Evolutionary conservation across 306 rosid genomes (phyloP).

Genomic region (Gillenia trifoliata): DNA sequence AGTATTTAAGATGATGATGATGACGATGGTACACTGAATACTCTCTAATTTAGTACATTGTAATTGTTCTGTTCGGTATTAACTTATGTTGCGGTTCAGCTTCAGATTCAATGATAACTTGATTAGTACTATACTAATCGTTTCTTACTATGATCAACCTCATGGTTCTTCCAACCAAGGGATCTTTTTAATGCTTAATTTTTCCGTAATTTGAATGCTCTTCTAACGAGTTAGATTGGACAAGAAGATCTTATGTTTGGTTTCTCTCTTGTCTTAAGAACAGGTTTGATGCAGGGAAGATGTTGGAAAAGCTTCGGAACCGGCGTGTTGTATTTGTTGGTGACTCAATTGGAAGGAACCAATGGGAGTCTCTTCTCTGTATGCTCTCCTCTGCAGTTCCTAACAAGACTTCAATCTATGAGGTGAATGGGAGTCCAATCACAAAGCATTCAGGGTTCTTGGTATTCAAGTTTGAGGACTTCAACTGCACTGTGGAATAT

Average conservation of each 20-base stretch:
- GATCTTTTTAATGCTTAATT: too few relatives aligned
- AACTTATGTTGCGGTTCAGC: neutral
- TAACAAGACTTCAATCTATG: conserved; percentile 53
- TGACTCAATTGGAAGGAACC: conserved; percentile 91
- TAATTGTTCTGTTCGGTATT: neutral
- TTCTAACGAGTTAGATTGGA: neutral
- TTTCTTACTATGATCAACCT: neutral
- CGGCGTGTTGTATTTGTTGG: conserved; percentile 83
- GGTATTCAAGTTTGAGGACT: conserved; percentile 68
- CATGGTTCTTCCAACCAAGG: neutral
- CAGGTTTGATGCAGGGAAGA: conserved; percentile 69
- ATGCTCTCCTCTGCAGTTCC: conserved; percentile 65
- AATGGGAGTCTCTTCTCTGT: conserved; percentile 92
- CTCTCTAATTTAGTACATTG: neutral
- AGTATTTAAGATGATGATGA: neutral
- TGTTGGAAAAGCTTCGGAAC: conserved; percentile 63
- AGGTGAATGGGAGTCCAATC: conserved; percentile 72
- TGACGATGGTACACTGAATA: neutral
- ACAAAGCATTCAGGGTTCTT: conserved; percentile 77
- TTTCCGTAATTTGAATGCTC: neutral
- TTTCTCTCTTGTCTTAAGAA: conserved; percentile 15
- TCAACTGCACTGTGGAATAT: conserved; percentile 85
- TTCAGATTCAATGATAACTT: neutral
- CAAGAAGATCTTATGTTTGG: conserved; percentile 4
- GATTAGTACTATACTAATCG: neutral